These are phyloP conservation scores for Fusarium continuum DNA, from an alignment of 2,329 filamentous ascomycete species.

Conservation along the genomic window DNA sequence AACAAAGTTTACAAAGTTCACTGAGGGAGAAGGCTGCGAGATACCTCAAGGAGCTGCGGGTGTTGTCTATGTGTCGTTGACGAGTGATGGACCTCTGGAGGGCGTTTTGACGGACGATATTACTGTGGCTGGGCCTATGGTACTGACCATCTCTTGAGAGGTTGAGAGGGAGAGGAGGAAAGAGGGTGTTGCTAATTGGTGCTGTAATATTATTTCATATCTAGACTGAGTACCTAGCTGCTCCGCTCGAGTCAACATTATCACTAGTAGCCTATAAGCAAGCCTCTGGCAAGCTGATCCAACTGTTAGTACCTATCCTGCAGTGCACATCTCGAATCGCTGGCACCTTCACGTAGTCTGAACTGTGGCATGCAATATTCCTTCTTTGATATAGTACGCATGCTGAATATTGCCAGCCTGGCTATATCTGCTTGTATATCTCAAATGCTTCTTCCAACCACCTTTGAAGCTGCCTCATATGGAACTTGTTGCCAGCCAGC, in stretches of 20 bases:
- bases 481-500: conserved; percentile 10
- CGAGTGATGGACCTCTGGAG: conserved; percentile 60
- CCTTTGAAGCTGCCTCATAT: conserved; percentile 2
- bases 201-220: conserved; percentile 24
- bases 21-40: conserved; percentile 61
- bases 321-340: neutral
- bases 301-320: neutral
- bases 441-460: conserved; percentile 8
- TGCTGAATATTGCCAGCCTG: conserved; percentile 9
- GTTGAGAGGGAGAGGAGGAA: too few species aligned
- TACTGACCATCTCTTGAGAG: conserved; percentile 58
- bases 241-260: conserved; percentile 23
- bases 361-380: conserved; percentile 7
- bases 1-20: conserved; percentile 67
- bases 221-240: conserved; percentile 14
- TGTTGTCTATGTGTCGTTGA: conserved; percentile 73
- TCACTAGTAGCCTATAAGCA: conserved; percentile 13
- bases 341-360: neutral
- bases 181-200: neutral
- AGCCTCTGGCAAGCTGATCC: neutral
- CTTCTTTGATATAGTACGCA: conserved; percentile 21
- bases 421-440: conserved; percentile 14
- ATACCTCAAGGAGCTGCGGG: conserved; percentile 71
- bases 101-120: conserved; percentile 68
- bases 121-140: conserved; percentile 72